Conservation (phyloP, 768 basidiomycete species). For the Boletus subcaerulescens region DNA sequence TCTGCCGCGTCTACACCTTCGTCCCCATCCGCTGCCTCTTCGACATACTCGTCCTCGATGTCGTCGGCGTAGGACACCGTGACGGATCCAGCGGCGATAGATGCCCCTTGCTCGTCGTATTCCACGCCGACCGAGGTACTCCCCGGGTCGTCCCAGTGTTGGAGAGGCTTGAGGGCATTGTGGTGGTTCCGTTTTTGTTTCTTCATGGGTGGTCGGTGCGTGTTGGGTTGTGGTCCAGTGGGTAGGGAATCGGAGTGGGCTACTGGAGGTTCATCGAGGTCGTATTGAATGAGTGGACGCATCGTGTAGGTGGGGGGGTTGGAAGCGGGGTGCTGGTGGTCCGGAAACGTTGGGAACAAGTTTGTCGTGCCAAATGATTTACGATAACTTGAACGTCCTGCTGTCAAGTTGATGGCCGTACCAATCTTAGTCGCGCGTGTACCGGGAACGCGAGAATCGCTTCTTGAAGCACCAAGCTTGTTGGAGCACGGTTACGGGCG, state of each 20-base stretch:
- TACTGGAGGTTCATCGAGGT: conserved; percentile 17
- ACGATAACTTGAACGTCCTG: too few relatives aligned
- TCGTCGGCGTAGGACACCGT: neutral
- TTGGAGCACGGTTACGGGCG: too few relatives aligned
- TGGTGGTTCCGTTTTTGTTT: conserved; percentile 42
- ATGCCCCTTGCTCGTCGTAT: conserved; percentile 30
- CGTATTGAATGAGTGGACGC: conserved; percentile 31
- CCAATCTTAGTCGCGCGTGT: too few relatives aligned
- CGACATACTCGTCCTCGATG: conserved; percentile 23
- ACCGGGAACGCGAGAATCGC: too few relatives aligned
- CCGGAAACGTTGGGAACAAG: too few relatives aligned
- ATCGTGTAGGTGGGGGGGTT: neutral
- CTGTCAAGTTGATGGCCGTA: too few relatives aligned
- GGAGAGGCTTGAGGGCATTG: conserved; percentile 15
- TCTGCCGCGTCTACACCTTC: conserved; percentile 29
- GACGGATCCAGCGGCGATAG: neutral
- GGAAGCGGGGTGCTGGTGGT: neutral
- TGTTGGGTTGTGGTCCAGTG: neutral
- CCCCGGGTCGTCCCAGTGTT: conserved; percentile 47
- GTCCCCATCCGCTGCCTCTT: conserved; percentile 15
- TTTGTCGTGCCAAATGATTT: too few relatives aligned
- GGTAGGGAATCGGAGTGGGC: neutral
- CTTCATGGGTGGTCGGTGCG: conserved; percentile 42
- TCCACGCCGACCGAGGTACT: conserved; percentile 22
- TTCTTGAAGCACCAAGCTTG: too few relatives aligned